Evolutionary conservation across 495 filamentous ascomycete genomes (phyloP).

Genomic region (Acidiella bohemica): DNA sequence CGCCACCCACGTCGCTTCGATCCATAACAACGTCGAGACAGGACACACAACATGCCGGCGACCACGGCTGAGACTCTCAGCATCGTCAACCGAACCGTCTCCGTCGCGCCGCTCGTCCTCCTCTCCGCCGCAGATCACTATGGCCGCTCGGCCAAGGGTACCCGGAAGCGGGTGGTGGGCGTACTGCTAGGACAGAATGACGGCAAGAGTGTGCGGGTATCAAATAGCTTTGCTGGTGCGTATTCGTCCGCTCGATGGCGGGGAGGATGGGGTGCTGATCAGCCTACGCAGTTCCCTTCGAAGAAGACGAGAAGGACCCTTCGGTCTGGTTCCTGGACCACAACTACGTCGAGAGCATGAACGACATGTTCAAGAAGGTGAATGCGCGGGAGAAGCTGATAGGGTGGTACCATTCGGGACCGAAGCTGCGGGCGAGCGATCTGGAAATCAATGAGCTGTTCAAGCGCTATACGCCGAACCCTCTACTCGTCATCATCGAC

Average conservation of each 20-base stretch:
- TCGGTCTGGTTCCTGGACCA: slow-evolving; percentile 99
- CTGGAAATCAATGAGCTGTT: slow-evolving; percentile 99
- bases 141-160: slow-evolving; percentile 80
- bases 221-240: slow-evolving; percentile 95
- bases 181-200: slow-evolving; percentile 92
- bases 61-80: slow-evolving; percentile 91
- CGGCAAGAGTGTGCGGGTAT: slow-evolving; percentile 87
- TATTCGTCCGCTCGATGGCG: not conserved
- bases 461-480: slow-evolving; percentile 96
- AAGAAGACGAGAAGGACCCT: slow-evolving; percentile 96
- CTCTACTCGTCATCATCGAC: slow-evolving; percentile 92
- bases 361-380: slow-evolving; percentile 99
- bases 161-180: slow-evolving; percentile 86
- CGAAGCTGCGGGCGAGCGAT: slow-evolving; percentile 92
- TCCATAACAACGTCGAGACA: slow-evolving; percentile 3
- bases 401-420: slow-evolving; percentile 98
- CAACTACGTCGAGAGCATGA: slow-evolving; percentile 99
- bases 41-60: slow-evolving; percentile 83
- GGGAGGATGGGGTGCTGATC: slow-evolving; percentile 2
- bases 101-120: slow-evolving; percentile 92
- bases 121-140: slow-evolving; percentile 98
- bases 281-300: slow-evolving; percentile 66
- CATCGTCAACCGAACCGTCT: slow-evolving; percentile 82
- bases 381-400: slow-evolving; percentile 98
- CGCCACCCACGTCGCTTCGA: not conserved